Evolutionary conservation across 192 early-diverging fungal genomes (phyloP), one percentile per base, ranked within the genome.

Genomic region (Obelidium mucronatum): DNA sequence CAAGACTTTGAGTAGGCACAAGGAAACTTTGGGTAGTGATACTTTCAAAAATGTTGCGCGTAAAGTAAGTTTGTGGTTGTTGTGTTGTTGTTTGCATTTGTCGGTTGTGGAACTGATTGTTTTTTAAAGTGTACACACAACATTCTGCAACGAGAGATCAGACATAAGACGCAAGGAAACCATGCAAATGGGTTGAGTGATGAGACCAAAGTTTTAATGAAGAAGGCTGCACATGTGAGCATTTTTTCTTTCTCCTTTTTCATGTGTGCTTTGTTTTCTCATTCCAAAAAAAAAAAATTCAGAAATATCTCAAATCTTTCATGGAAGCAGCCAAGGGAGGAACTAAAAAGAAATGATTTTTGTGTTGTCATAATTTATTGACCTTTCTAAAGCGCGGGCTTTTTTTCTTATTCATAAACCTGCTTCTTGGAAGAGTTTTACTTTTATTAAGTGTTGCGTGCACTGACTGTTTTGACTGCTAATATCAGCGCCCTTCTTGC

Each of bases 21-120:
- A 82, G 52, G 65, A 53, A 22, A 35, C 48, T 19, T 52, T 88
- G 15, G 72, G 74, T 13, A 51, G 31, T n/a, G 84, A 86, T 5
- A 74, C 39, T 17, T 88, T 88, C 67, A 88, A 88, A 63, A 79
- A 88, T 56, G 36, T 78, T 4, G 85, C 85, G 13, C 75, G 81
- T 64, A 80, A 78, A 58, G 81, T 85, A 81, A 44, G 54, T 48
- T 56, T 22, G 8, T 11, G 19, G n/a, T n/a, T n/a, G n/a, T 48
- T 48, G 44, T 48, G 44, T 48, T 48, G 44, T 48, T 48, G 44
- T 48, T 48, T 6, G 44, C 8, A 15, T 48, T 48, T 48, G 44
- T 15, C 44, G 19, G 44, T 19, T 15, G 19, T 48, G 19, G 44
- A 15, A 0, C 44, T 48, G 44, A 48, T 6, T 48, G 19, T 48